Percentiles rank a stretch among this genome's conserved stretches.
phyloP scores from a whole-genome alignment of 176 grass and related monocot genomes.

The Carex parvula region DNA sequence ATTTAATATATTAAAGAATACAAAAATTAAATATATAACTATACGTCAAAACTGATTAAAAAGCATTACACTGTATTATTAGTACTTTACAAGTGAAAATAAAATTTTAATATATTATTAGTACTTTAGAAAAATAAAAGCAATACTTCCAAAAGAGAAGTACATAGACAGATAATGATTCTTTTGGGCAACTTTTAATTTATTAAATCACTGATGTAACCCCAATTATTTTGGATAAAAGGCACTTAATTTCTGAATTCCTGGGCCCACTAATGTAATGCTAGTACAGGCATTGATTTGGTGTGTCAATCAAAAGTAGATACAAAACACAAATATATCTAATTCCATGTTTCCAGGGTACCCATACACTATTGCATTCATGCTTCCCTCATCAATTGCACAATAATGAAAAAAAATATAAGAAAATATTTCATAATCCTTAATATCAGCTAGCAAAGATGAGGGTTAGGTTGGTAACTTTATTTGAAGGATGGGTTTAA shows the following conservation, averaged over 20 bases:
- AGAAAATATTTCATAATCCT: background rate
- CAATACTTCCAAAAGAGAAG: background rate
- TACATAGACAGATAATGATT: background rate
- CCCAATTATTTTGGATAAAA: conserved; percentile 5
- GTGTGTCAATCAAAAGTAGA: conserved; percentile 13
- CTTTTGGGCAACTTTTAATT: background rate
- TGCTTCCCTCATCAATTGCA: conserved; percentile 6
- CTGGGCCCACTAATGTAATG: background rate
- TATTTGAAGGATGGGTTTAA: background rate
- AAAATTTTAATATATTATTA: background rate
- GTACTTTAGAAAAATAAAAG: background rate
- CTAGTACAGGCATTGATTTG: conserved; percentile 17
- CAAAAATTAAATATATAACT: background rate
- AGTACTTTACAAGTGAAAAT: background rate
- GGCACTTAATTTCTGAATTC: background rate
- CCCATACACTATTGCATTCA: background rate
- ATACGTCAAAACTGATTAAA: background rate
- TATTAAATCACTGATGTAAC: conserved; percentile 4
- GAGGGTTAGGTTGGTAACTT: background rate
- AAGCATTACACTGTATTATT: background rate
- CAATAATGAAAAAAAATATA: background rate
- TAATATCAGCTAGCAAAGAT: background rate
- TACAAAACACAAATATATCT: conserved; percentile 14
- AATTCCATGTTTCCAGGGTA: conserved; percentile 26
- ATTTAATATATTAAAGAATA: too few relatives aligned